phyloP scores from a whole-genome alignment of 2,329 filamentous ascomycete genomes.

The Colletotrichum shisoi region DNA sequence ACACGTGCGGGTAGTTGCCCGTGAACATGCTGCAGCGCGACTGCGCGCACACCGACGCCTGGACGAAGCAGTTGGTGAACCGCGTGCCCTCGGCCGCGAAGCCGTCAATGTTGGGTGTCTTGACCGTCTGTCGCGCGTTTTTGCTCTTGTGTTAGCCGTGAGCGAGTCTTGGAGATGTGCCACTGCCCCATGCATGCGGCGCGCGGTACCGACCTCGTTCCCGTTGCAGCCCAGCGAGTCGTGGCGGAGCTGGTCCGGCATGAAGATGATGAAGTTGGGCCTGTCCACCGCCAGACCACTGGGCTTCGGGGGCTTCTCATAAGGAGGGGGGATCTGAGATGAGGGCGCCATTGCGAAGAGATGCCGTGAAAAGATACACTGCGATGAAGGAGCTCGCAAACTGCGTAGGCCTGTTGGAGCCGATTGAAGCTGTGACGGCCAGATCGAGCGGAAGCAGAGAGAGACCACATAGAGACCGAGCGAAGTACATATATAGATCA shows the following conservation, averaged over 20 bases:
- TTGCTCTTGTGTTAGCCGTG: too few relatives aligned
- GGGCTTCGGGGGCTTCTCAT: conserved; percentile 32
- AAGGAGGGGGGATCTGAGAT: conserved; percentile 10
- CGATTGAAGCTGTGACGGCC: too few relatives aligned
- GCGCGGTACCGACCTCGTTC: conserved; percentile 25
- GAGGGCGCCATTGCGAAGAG: conserved; percentile 16
- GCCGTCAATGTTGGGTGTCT: conserved; percentile 54
- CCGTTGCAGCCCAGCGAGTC: conserved; percentile 53
- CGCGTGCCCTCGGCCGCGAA: conserved; percentile 50
- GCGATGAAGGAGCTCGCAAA: background rate
- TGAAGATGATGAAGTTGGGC: conserved; percentile 55
- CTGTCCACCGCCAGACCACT: conserved; percentile 38
- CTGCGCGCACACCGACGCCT: conserved; percentile 58
- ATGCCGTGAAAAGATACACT: background rate
- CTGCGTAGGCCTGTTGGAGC: background rate
- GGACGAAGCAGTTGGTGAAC: conserved; percentile 57
- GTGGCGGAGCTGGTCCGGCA: conserved; percentile 58
- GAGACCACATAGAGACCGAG: background rate
- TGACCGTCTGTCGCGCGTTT: conserved; percentile 37
- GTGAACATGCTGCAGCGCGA: conserved; percentile 59
- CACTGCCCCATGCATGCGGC: too few relatives aligned
- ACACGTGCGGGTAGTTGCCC: conserved; percentile 56
- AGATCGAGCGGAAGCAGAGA: background rate
- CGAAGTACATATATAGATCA: conserved; percentile 8
- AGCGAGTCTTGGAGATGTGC: too few relatives aligned